A percentile compares a stretch with the other conserved stretches of the same genome.
Evolutionary conservation across 1,284 basidiomycete species (phyloP).

Genomic region (Ustilago loliicola): DNA sequence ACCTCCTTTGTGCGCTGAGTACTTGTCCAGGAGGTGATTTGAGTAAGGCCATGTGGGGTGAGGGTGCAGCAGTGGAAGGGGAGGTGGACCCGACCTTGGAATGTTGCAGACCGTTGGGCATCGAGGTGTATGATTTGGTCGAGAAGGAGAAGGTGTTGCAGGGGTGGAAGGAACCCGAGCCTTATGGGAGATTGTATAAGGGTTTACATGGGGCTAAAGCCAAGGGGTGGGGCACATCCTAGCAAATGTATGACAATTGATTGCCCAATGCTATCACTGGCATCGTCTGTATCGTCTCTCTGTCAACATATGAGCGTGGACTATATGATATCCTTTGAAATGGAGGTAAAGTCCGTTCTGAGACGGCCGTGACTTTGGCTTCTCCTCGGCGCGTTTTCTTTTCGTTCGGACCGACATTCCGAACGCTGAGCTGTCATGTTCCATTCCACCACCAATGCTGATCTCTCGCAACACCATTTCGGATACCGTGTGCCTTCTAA

Average conservation of each 20-base stretch:
- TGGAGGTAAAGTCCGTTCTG: no score
- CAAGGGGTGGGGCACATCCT: slow-evolving; percentile 2
- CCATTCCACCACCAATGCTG: no score
- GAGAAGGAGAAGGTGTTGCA: slow-evolving; percentile 9
- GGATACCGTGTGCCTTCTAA: no score
- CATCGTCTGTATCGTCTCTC: no score
- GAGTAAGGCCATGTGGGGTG: slow-evolving; percentile 42
- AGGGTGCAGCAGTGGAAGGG: slow-evolving; percentile 8
- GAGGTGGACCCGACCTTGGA: slow-evolving; percentile 34
- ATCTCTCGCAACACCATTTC: no score
- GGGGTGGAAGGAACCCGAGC: slow-evolving; percentile 12
- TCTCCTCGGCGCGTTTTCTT: no score
- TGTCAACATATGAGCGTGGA: no score
- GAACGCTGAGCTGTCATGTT: no score
- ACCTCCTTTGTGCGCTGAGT: slow-evolving; percentile 33
- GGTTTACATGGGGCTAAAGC: slow-evolving; percentile 17
- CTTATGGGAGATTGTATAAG: slow-evolving; percentile 19
- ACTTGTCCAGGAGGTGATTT: slow-evolving; percentile 40
- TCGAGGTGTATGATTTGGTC: slow-evolving; percentile 34
- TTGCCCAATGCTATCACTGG: neutral
- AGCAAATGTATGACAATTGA: no score
- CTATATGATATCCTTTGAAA: no score
- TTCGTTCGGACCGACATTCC: no score
- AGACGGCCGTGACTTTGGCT: no score
- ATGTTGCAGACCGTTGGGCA: slow-evolving; percentile 41